phyloP scores from a whole-genome alignment of 129 eudicot genomes.

The Rutidosis leptorrhynchoides region DNA sequence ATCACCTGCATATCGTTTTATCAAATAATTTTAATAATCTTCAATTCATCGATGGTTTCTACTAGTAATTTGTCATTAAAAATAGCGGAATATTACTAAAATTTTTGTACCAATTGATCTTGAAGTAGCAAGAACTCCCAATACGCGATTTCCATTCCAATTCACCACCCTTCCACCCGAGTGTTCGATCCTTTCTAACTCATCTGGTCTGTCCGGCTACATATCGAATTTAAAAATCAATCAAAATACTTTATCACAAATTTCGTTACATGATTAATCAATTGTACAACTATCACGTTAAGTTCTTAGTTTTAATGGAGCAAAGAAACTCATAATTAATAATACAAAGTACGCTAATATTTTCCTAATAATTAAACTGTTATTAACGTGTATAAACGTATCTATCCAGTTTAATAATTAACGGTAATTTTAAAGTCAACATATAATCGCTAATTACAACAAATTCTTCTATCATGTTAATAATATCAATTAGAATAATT shows the following conservation, averaged over 20 bases:
- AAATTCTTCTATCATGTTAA: too few relatives aligned
- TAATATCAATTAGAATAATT: too few relatives aligned
- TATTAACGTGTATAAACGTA: too few relatives aligned
- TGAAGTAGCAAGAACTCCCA: constrained; percentile 71
- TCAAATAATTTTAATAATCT: background rate
- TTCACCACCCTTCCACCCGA: constrained; percentile 63
- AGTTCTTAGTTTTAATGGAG: too few relatives aligned
- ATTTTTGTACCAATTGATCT: constrained; percentile 55
- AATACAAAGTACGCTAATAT: too few relatives aligned
- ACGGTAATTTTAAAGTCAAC: too few relatives aligned
- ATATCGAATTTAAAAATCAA: background rate
- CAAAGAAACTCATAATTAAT: too few relatives aligned
- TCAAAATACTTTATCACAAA: background rate
- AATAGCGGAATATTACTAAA: background rate
- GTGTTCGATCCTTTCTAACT: constrained; percentile 58
- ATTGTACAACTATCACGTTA: background rate
- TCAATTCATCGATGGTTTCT: background rate
- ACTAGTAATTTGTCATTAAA: constrained; percentile 12
- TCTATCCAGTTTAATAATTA: too few relatives aligned
- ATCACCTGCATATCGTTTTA: constrained; percentile 36
- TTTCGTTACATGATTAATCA: background rate
- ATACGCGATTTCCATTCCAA: constrained; percentile 61
- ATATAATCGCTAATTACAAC: too few relatives aligned
- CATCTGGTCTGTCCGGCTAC: constrained; percentile 77
- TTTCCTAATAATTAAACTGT: too few relatives aligned